Evolutionary conservation across 768 basidiomycete species (phyloP).

Genomic region (Hysterangium stoloniferum): DNA sequence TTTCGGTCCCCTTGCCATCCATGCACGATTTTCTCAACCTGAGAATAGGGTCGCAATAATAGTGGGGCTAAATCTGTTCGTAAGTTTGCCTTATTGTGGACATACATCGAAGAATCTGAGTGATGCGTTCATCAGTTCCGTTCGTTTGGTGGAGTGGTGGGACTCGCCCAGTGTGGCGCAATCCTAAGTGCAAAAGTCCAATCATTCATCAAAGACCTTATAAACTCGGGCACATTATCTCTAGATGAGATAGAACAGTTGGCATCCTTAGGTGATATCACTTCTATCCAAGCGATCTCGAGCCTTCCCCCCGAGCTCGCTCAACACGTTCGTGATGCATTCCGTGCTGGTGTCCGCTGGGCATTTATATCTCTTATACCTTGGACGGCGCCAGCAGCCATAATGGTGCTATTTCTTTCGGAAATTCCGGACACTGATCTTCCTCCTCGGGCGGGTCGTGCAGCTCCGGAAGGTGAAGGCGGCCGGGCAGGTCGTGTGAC

Average conservation of each 20-base stretch:
- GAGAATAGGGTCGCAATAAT: conserved; percentile 33
- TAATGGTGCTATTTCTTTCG: conserved; percentile 32
- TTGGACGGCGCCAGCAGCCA: conserved; percentile 31
- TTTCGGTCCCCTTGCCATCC: conserved; percentile 32
- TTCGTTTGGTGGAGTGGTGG: conserved; percentile 43
- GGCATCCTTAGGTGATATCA: conserved; percentile 20
- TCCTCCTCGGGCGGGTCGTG: background rate
- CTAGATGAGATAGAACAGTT: conserved; percentile 23
- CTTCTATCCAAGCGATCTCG: conserved; percentile 30
- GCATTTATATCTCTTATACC: conserved; percentile 42
- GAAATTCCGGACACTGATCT: conserved; percentile 29
- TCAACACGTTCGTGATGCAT: conserved; percentile 32
- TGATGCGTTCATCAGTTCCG: conserved; percentile 30
- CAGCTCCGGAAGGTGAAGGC: background rate
- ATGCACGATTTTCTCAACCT: conserved; percentile 39
- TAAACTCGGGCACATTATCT: conserved; percentile 24
- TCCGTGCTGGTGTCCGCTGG: conserved; percentile 34
- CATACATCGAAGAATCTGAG: background rate
- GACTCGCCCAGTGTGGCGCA: conserved; percentile 46
- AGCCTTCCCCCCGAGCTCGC: conserved; percentile 30
- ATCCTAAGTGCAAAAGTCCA: conserved; percentile 38
- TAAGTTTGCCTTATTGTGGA: conserved; percentile 21
- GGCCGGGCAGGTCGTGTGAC: background rate
- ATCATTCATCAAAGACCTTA: conserved; percentile 22
- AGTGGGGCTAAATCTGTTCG: conserved; percentile 38